Conservation (phyloP, 805 yeast genomes). For the Kuraishia ogatae region DNA sequence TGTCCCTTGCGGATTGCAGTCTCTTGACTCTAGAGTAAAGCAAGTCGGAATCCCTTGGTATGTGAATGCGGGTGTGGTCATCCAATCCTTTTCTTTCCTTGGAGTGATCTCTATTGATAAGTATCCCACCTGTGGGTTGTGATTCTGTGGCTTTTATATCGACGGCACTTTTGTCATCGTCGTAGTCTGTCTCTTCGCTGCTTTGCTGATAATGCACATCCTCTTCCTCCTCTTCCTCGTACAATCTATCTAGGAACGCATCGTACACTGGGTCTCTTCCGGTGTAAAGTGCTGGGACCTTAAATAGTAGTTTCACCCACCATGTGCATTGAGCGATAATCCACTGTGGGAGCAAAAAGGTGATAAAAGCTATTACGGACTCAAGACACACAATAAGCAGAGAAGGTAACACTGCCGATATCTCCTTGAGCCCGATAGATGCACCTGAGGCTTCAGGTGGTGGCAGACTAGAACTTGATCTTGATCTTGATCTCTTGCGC, state of each 20-base stretch:
- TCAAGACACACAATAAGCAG: conserved; percentile 15
- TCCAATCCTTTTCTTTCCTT: too few relatives aligned
- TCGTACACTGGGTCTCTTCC: conserved; percentile 6
- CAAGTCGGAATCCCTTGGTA: neutral
- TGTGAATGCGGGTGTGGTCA: too few relatives aligned
- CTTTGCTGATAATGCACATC: conserved; percentile 9
- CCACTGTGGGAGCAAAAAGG: conserved; percentile 25
- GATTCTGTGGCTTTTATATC: neutral
- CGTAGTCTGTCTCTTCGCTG: too few relatives aligned
- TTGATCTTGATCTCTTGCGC: neutral
- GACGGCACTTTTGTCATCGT: neutral
- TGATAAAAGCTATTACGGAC: conserved; percentile 25
- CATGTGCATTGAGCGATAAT: conserved; percentile 24
- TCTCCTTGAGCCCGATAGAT: neutral
- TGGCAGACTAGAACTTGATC: neutral
- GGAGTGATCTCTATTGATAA: too few relatives aligned
- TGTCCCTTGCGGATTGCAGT: conserved; percentile 38
- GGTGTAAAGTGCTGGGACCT: neutral
- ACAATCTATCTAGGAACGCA: neutral
- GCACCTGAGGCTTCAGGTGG: neutral
- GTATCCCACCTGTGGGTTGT: too few relatives aligned
- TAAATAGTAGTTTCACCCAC: conserved; percentile 3
- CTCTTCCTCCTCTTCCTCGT: conserved; percentile 4
- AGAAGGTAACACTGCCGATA: neutral
- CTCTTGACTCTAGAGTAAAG: conserved; percentile 15